Conservation (phyloP, 1,284 basidiomycete genomes). For the Sporisorium reilianum region DNA sequence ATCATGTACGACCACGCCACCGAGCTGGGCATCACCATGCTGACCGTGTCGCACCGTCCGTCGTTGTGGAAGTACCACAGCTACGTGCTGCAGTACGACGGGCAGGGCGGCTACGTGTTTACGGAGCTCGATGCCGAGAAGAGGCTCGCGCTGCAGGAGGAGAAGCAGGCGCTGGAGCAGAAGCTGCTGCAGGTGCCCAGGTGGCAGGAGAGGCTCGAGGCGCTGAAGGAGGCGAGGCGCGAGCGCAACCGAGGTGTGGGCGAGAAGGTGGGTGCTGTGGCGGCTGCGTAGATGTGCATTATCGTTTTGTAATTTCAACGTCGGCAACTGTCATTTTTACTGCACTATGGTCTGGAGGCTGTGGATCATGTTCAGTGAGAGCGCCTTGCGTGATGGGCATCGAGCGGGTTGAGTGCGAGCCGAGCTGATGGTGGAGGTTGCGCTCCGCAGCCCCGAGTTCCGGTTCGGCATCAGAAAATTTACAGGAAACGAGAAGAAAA, state of each 20-base stretch:
- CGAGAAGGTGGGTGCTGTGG: slow-evolving; percentile 19
- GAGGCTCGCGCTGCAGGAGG: slow-evolving; percentile 89
- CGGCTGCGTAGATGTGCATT: slow-evolving; percentile 19
- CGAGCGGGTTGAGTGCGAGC: slow-evolving; percentile 1
- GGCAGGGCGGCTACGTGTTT: slow-evolving; percentile 76
- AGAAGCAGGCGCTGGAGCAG: slow-evolving; percentile 75
- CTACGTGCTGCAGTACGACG: slow-evolving; percentile 79
- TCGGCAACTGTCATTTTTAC: too few relatives aligned
- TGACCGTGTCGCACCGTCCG: slow-evolving; percentile 73
- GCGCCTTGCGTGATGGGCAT: too few relatives aligned
- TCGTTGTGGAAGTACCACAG: slow-evolving; percentile 94
- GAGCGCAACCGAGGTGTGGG: slow-evolving; percentile 26
- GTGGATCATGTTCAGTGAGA: too few relatives aligned
- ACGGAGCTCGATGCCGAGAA: slow-evolving; percentile 91
- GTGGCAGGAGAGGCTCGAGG: slow-evolving; percentile 81
- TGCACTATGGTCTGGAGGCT: too few relatives aligned
- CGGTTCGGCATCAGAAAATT: slow-evolving; percentile 28
- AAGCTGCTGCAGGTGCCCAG: slow-evolving; percentile 76
- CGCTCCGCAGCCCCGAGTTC: slow-evolving; percentile 18
- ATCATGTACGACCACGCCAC: slow-evolving; percentile 96
- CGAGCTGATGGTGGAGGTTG: slow-evolving; percentile 21
- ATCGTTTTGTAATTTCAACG: too few relatives aligned
- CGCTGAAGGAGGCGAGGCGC: slow-evolving; percentile 73
- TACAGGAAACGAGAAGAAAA: slow-evolving; percentile 20
- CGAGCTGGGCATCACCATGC: slow-evolving; percentile 68